phyloP scores from a whole-genome alignment of 2,329 filamentous ascomycete genomes.

The Amylocarpus encephaloides region DNA sequence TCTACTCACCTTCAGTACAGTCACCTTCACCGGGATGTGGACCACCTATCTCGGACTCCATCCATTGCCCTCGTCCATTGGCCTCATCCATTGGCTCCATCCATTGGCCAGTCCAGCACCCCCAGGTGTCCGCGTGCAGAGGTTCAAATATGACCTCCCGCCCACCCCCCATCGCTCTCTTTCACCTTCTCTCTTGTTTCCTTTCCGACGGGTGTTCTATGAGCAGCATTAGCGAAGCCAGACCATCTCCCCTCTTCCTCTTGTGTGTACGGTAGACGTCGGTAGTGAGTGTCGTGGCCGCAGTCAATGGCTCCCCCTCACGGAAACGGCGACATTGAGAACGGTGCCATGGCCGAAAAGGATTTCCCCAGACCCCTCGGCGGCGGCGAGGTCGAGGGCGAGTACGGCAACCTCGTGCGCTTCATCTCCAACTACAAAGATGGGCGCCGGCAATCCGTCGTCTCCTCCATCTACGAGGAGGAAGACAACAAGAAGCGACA shows the following conservation, averaged over 20 bases:
- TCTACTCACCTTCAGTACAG: no score
- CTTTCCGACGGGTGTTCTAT: neutral
- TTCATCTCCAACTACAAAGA: conserved; percentile 63
- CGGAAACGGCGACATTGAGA: conserved; percentile 20
- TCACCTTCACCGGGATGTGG: neutral
- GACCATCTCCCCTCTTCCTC: neutral
- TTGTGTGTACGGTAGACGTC: neutral
- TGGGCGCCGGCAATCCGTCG: conserved; percentile 43
- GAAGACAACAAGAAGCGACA: conserved; percentile 41
- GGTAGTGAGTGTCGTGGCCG: neutral
- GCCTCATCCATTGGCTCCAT: no score
- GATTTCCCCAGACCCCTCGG: conserved; percentile 4
- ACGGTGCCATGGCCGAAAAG: conserved; percentile 22
- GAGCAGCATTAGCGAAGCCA: neutral
- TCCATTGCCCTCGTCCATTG: no score
- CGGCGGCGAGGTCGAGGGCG: conserved; percentile 37
- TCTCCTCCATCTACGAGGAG: conserved; percentile 37
- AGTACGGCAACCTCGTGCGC: conserved; percentile 59
- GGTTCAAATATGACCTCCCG: no score
- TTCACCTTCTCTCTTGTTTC: neutral
- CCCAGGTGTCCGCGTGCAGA: no score
- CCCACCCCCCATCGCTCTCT: neutral
- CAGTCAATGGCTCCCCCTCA: neutral
- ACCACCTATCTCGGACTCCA: no score
- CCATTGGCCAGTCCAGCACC: no score